Evolutionary conservation across 345 rosid genomes (phyloP).

Genomic region (Chamaenerion angustifolium): DNA sequence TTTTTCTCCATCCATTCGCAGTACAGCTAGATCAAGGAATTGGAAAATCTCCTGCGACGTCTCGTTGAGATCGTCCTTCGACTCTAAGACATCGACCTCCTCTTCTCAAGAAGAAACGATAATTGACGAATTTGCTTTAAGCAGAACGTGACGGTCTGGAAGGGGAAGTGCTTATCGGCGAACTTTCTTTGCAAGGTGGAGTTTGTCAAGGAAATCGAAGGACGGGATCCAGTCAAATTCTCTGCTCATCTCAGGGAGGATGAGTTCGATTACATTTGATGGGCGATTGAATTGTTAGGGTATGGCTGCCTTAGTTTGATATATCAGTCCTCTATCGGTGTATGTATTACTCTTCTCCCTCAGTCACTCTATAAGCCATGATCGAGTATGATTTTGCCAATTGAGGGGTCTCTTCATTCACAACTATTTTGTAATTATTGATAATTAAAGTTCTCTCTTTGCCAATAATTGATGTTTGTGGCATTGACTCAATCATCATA

Average conservation of each 20-base stretch:
- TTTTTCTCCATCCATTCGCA: not conserved
- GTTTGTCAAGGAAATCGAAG: slow-evolving; percentile 48
- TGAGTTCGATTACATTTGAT: slow-evolving; percentile 47
- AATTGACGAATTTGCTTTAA: slow-evolving; percentile 18
- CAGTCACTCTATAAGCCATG: too few species aligned
- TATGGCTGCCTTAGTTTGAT: too few species aligned
- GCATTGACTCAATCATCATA: too few species aligned
- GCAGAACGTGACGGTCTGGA: slow-evolving; percentile 60
- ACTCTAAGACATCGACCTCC: too few species aligned
- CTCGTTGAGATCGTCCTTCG: slow-evolving; percentile 20
- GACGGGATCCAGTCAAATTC: slow-evolving; percentile 73
- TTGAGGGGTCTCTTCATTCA: too few species aligned
- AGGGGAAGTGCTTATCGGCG: slow-evolving; percentile 74
- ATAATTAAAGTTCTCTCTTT: too few species aligned
- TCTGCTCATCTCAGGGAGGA: too few species aligned
- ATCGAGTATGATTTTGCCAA: too few species aligned
- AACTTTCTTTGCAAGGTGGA: slow-evolving; percentile 71
- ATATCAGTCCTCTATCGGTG: too few species aligned
- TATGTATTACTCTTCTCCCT: too few species aligned
- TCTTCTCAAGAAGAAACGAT: not conserved
- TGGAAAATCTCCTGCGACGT: slow-evolving; percentile 23
- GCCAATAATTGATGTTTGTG: too few species aligned
- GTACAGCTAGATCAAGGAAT: not conserved
- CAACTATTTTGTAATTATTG: too few species aligned
- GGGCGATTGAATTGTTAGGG: slow-evolving; percentile 1